Evolutionary conservation across 495 filamentous ascomycete species (phyloP).

Genomic region (Podospora comata): DNA sequence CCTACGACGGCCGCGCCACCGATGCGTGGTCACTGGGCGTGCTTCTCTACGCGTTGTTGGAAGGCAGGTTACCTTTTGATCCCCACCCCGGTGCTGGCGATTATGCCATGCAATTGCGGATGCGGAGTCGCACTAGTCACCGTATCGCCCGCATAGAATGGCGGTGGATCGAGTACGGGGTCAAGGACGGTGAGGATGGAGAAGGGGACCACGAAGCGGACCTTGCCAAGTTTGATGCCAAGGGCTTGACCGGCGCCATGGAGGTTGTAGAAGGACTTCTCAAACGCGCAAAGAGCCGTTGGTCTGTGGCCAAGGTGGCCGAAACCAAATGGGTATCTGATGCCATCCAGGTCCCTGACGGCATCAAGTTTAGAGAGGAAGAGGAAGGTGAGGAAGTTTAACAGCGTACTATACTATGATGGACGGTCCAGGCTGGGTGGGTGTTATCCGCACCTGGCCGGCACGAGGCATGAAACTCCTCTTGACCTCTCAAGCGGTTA

Average conservation of each 20-base stretch:
- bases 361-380: slow-evolving; percentile 67
- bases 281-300: slow-evolving; percentile 72
- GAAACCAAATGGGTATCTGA: slow-evolving; percentile 70
- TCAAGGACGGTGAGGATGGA: slow-evolving; percentile 59
- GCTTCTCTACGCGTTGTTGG: slow-evolving; percentile 87
- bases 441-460: not conserved
- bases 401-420: not conserved
- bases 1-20: slow-evolving; percentile 88
- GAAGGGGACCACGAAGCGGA: slow-evolving; percentile 48
- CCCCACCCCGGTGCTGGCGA: slow-evolving; percentile 70
- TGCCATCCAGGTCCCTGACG: slow-evolving; percentile 68
- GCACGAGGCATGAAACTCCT: not conserved
- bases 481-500: not conserved
- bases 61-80: slow-evolving; percentile 89
- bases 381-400: slow-evolving; percentile 52
- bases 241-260: slow-evolving; percentile 68
- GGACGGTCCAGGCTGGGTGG: not conserved
- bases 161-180: slow-evolving; percentile 83
- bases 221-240: slow-evolving; percentile 50
- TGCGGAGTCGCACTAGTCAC: slow-evolving; percentile 76
- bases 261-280: slow-evolving; percentile 77
- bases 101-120: slow-evolving; percentile 51
- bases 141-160: slow-evolving; percentile 94
- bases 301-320: slow-evolving; percentile 66
- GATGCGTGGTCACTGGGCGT: slow-evolving; percentile 97